Percentiles rank a stretch among this genome's conserved stretches.
Evolutionary conservation across 257 asterid species (phyloP).

Genomic region (Misopates orontium): DNA sequence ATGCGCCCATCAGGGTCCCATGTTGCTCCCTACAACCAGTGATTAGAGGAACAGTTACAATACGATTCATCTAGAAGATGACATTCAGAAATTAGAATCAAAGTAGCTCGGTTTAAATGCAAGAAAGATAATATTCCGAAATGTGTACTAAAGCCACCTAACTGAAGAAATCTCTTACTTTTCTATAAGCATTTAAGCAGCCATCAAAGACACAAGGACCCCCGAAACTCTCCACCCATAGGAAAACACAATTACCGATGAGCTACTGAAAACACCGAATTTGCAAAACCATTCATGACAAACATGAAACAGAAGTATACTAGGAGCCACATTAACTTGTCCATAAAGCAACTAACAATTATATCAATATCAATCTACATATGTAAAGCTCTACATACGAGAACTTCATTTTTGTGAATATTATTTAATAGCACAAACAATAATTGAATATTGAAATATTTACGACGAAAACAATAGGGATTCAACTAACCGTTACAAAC

Average conservation of each 20-base stretch:
- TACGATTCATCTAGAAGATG: slow-evolving; percentile 11
- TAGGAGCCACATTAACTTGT: too few species aligned
- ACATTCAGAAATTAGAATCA: background rate
- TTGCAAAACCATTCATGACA: background rate
- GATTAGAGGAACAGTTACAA: slow-evolving; percentile 26
- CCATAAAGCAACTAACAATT: too few species aligned
- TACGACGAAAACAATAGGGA: slow-evolving; percentile 10
- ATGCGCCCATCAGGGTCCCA: slow-evolving; percentile 98
- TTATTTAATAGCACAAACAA: too few species aligned
- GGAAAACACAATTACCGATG: background rate
- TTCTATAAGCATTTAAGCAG: slow-evolving; percentile 8
- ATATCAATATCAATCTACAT: too few species aligned
- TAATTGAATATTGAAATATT: too few species aligned
- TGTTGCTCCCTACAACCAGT: slow-evolving; percentile 72
- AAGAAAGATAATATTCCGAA: slow-evolving; percentile 13
- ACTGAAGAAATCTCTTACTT: slow-evolving; percentile 13
- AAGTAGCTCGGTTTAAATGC: slow-evolving; percentile 3
- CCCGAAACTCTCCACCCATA: background rate
- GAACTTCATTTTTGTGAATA: too few species aligned
- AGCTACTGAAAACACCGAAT: slow-evolving; percentile 8
- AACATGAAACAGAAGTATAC: background rate
- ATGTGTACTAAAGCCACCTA: background rate
- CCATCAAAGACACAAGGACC: background rate
- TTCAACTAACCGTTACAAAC: slow-evolving; percentile 77
- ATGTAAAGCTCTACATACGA: too few species aligned